Percentiles rank a stretch among this genome's conserved stretches.
phyloP scores from a whole-genome alignment of 2,329 filamentous ascomycete genomes.

The Venturia carpophila region DNA sequence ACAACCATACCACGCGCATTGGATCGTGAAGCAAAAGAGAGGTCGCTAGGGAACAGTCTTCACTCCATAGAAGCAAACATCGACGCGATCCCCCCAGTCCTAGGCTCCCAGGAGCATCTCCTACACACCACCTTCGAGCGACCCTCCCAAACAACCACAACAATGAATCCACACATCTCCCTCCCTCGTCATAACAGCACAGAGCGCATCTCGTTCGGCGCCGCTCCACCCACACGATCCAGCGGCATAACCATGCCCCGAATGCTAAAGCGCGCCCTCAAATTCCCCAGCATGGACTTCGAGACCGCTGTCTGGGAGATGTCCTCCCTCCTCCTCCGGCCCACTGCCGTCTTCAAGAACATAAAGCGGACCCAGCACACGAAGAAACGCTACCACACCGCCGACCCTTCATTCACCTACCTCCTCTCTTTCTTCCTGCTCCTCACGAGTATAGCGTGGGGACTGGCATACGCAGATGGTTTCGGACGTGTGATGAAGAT shows the following conservation, averaged over 20 bases:
- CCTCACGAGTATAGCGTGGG: slow-evolving; percentile 49
- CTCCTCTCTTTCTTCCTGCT: slow-evolving; percentile 58
- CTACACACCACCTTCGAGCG: neutral
- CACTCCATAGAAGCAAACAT: no score
- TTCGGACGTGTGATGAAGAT: slow-evolving; percentile 38
- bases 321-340: slow-evolving; percentile 58
- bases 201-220: slow-evolving; percentile 46
- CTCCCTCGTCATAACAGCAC: slow-evolving; percentile 49
- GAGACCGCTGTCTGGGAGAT: slow-evolving; percentile 68
- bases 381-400: slow-evolving; percentile 62
- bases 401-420: slow-evolving; percentile 63
- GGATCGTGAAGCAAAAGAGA: neutral
- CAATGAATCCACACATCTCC: slow-evolving; percentile 54
- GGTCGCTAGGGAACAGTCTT: neutral
- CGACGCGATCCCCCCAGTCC: neutral
- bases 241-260: slow-evolving; percentile 46
- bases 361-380: slow-evolving; percentile 63
- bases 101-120: slow-evolving; percentile 1
- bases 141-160: neutral
- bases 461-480: slow-evolving; percentile 45
- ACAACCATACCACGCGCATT: neutral
- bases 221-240: slow-evolving; percentile 42
- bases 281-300: slow-evolving; percentile 68
- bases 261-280: slow-evolving; percentile 61
- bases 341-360: slow-evolving; percentile 63